Conservation (phyloP, 78 protist genomes). For the Diacronema lutheri region DNA sequence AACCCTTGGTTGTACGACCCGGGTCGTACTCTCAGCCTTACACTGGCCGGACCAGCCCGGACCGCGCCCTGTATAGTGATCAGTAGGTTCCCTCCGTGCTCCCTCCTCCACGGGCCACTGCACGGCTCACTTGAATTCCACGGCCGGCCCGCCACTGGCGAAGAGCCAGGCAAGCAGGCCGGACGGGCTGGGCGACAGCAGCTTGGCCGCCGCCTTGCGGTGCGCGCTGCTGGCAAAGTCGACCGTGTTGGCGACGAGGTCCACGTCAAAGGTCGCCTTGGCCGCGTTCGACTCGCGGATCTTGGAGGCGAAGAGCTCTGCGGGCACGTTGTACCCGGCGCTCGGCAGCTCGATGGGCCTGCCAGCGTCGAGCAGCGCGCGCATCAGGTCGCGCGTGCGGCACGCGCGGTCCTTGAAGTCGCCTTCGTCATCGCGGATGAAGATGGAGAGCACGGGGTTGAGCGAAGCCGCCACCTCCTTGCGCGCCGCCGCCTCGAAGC, state of each 20-base stretch:
- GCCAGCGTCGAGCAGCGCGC: conserved; percentile 1
- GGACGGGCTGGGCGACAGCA: no score
- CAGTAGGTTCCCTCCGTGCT: no score
- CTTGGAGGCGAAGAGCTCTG: not conserved
- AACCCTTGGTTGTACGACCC: no score
- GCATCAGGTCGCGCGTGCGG: not conserved
- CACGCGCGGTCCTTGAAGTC: not conserved
- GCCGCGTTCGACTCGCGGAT: not conserved
- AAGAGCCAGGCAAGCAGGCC: no score
- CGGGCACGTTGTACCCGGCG: not conserved
- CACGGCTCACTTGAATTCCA: no score
- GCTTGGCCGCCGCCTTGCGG: no score
- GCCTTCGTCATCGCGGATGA: not conserved
- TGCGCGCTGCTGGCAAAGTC: not conserved
- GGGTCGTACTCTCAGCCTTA: no score
- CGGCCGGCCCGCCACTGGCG: no score
- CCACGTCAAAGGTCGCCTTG: not conserved
- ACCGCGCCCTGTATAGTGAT: no score
- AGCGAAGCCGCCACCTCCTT: not conserved
- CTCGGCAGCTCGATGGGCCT: conserved; percentile 1
- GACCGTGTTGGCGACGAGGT: not conserved
- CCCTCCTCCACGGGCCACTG: no score
- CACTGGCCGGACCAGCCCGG: no score
- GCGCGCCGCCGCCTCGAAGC: not conserved
- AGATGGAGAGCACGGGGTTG: not conserved